phyloP scores from a whole-genome alignment of 129 eudicot species.

The Helianthus tuberosus region DNA sequence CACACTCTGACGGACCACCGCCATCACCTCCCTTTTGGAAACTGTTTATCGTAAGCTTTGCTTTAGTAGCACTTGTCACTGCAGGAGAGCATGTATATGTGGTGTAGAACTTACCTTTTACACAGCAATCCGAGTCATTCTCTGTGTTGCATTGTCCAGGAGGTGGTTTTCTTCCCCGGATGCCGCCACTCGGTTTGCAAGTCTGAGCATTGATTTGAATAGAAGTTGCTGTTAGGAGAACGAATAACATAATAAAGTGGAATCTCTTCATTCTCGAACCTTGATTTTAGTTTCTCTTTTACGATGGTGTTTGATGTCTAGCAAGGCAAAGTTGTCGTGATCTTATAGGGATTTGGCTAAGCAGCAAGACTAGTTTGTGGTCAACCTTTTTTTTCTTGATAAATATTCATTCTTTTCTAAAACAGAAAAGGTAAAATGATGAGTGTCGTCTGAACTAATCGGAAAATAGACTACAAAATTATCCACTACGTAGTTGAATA shows the following conservation, averaged over 20 bases:
- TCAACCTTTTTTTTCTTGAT: not conserved
- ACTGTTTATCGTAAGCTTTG: conserved; percentile 47
- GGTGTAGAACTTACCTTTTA: conserved; percentile 39
- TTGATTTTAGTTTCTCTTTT: not conserved
- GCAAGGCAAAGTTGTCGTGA: not conserved
- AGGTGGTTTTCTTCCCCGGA: conserved; percentile 42
- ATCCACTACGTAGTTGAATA: not conserved
- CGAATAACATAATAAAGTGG: not conserved
- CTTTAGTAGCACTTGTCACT: conserved; percentile 38
- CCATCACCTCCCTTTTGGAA: conserved; percentile 58
- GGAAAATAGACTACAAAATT: not conserved
- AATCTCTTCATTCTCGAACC: conserved; percentile 33
- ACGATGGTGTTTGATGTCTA: not conserved
- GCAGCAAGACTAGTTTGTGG: not conserved
- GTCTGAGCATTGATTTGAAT: conserved; percentile 25
- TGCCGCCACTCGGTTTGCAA: conserved; percentile 49
- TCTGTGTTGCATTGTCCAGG: conserved; percentile 42
- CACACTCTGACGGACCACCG: conserved; percentile 57
- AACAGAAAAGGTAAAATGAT: too few species aligned
- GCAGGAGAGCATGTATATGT: conserved; percentile 54
- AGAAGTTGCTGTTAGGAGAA: conserved; percentile 11
- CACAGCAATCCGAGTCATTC: conserved; percentile 50
- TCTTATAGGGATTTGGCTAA: not conserved
- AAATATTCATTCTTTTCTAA: not conserved
- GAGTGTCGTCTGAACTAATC: not conserved